Evolutionary conservation across 495 filamentous ascomycete genomes (phyloP), one percentile per base, ranked within the genome.

Genomic region (Aspergillus hancockii): DNA sequence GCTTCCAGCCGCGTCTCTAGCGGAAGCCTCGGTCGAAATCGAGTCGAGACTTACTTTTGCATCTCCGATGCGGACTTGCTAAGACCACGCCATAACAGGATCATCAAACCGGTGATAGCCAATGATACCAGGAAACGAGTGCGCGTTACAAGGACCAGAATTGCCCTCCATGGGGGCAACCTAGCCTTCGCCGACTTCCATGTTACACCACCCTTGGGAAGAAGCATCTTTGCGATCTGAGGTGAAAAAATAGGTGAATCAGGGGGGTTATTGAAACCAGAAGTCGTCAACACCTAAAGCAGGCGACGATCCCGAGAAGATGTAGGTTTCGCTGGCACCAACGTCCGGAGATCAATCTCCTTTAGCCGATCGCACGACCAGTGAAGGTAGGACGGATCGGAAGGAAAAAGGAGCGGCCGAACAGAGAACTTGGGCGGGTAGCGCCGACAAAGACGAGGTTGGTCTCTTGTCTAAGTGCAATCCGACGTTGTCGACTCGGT

Each of bases 81-180:
- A 60, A 97, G 84, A 49, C 91, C 88, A 71, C 91, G 87, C 92
- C 92, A 98, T 86, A 96, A 73, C 78, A 97, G 79, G 71, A 97
- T 71, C 62, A 96, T 71, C 64, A 91, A 74, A 19, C 88, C 88
- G 18, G 83, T 81, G 36, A 96, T 57, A 49, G 87, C 90, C 47
- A 95, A 67, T 38, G 88, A 84, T 47, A 94, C 75, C 60, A 97
- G 78, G 58, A 94, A 90, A 38, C 92, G 85, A 58, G 92, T 90
- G 64, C 86, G 84, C 56, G 90, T 88, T 49, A 97, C 71, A 66
- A 91, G 83, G 51, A 89, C 79, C 71, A 88, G 82, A 73, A 98
- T 74, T 40, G 90, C 90, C 76, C 91, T 83, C 63, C 88, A 86
- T 58, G 92, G 91, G 4, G 93, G 93, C 63, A 98, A 78, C 58